Conservation (phyloP, 768 basidiomycete genomes). For the Psilocybe sp. region DNA sequence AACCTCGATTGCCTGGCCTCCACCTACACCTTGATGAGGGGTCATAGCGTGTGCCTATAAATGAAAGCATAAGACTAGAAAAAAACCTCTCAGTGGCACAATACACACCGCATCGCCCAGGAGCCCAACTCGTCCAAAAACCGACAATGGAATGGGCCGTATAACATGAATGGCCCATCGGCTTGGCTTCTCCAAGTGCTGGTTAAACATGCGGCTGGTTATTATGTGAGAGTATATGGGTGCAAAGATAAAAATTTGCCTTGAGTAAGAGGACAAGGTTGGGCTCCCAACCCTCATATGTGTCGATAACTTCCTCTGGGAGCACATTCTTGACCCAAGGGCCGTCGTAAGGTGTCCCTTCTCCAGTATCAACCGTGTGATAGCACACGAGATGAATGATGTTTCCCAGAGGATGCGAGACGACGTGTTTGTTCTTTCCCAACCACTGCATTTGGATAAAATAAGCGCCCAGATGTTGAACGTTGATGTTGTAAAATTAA, state of each 20-base stretch:
- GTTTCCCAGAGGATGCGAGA: not conserved
- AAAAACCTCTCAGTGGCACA: no score
- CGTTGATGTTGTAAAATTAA: no score
- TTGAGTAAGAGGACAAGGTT: conserved; percentile 15
- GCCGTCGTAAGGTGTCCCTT: conserved; percentile 14
- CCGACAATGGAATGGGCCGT: conserved; percentile 25
- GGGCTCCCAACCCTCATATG: conserved; percentile 19
- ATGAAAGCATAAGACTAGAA: no score
- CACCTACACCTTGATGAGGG: conserved; percentile 1
- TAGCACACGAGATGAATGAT: conserved; percentile 19
- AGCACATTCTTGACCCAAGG: conserved; percentile 17
- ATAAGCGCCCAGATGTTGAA: no score
- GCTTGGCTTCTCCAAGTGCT: conserved; percentile 25
- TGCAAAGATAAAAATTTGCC: not conserved
- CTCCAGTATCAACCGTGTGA: conserved; percentile 14
- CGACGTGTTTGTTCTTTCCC: no score
- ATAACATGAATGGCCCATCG: conserved; percentile 40
- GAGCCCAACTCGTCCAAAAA: conserved; percentile 9
- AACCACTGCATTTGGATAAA: no score
- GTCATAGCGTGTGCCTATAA: not conserved
- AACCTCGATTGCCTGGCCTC: conserved; percentile 5
- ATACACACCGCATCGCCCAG: not conserved
- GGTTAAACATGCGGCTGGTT: not conserved
- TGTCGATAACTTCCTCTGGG: conserved; percentile 11
- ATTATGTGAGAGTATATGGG: not conserved